These are phyloP conservation scores for Candida sp. DNA, from an alignment of 1,139 yeast species.

Conservation along the genomic window DNA sequence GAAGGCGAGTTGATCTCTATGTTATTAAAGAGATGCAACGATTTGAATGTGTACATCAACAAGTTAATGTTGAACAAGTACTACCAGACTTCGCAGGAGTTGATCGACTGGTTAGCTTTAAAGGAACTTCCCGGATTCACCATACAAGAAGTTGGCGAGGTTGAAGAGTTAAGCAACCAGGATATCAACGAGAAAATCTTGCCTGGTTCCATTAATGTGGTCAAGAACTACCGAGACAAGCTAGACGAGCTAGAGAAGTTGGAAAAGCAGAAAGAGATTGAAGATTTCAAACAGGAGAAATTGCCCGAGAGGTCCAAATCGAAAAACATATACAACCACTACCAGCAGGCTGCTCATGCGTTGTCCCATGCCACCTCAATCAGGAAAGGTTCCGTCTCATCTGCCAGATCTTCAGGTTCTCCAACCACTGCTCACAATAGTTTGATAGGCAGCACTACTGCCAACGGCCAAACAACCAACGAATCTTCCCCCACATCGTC, in stretches of 20 bases:
- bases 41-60: constrained; percentile 42
- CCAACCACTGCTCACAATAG: constrained; percentile 6
- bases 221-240: constrained; percentile 16
- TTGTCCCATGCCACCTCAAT: background rate
- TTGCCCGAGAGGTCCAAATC: constrained; percentile 20
- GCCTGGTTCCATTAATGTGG: constrained; percentile 29
- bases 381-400: background rate
- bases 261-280: constrained; percentile 11
- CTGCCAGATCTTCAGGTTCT: background rate
- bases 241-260: constrained; percentile 14
- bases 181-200: constrained; percentile 29
- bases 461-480: background rate
- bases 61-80: constrained; percentile 29
- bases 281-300: constrained; percentile 5
- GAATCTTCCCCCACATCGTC: constrained; percentile 2
- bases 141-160: constrained; percentile 1
- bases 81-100: constrained; percentile 28
- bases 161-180: constrained; percentile 17
- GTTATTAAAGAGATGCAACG: constrained; percentile 37
- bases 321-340: constrained; percentile 22
- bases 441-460: constrained; percentile 1
- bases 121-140: constrained; percentile 27
- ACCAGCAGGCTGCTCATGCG: constrained; percentile 19
- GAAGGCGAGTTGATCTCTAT: constrained; percentile 13
- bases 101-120: constrained; percentile 38